Conservation (phyloP, 2,329 filamentous ascomycete species). For the Phialophora macrospora region DNA sequence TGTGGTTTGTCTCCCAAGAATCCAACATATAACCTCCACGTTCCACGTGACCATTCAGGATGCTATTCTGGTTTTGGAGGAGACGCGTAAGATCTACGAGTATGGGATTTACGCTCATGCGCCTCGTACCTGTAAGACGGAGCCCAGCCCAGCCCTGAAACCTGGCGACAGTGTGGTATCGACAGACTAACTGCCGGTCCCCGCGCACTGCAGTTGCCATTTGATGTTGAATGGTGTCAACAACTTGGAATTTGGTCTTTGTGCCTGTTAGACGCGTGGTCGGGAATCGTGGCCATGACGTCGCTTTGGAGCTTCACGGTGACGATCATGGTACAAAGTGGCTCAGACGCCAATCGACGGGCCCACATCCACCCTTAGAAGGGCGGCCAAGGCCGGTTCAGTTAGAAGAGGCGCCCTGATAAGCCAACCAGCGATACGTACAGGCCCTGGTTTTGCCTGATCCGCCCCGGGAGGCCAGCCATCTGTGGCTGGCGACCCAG, state of each 20-base stretch:
- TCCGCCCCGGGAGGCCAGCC: not conserved
- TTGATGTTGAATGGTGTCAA: not conserved
- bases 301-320: not conserved
- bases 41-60: not conserved
- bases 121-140: conserved; percentile 1
- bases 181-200: not conserved
- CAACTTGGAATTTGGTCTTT: not conserved
- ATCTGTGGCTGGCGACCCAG: conserved; percentile 9
- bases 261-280: conserved; percentile 2
- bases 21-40: too few species aligned
- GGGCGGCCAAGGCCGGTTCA: not conserved
- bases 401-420: not conserved
- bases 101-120: not conserved
- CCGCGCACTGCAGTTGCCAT: not conserved
- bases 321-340: conserved; percentile 24
- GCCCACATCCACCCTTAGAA: not conserved
- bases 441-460: conserved; percentile 9
- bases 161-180: not conserved
- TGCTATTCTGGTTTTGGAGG: conserved; percentile 4
- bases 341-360: conserved; percentile 23
- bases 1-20: not conserved
- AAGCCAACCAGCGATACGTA: conserved; percentile 10
- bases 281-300: conserved; percentile 17
- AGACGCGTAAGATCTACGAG: conserved; percentile 5
- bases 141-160: not conserved